Percentiles rank a stretch among this genome's conserved stretches.
These are phyloP conservation scores for Smithsoniella earleae DNA, from an alignment of 163 green algal genomes.

Conservation along the genomic window DNA sequence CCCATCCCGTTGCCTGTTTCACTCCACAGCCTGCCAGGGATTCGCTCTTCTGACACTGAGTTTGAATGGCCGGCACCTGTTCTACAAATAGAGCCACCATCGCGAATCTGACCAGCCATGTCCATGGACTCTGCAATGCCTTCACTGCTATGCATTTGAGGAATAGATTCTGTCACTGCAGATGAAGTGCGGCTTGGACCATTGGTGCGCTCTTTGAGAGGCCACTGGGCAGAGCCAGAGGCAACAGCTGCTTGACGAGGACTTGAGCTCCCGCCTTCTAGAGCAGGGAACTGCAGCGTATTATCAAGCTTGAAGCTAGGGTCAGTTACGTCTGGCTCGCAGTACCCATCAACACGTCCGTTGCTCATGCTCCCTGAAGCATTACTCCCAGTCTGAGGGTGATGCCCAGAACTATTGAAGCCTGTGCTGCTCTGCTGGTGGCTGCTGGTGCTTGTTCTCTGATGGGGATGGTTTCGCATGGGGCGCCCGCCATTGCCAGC, in stretches of 20 bases:
- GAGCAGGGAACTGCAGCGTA: constrained; percentile 15
- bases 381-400: too few species aligned
- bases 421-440: neutral
- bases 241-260: neutral
- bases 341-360: neutral
- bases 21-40: neutral
- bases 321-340: neutral
- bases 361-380: neutral
- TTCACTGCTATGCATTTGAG: neutral
- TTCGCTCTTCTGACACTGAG: too few species aligned
- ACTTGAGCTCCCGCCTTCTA: neutral
- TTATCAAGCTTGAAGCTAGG: constrained; percentile 15
- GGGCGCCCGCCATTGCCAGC: neutral
- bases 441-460: neutral
- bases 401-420: neutral
- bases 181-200: neutral
- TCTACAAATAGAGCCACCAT: neutral
- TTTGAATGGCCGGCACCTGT: too few species aligned
- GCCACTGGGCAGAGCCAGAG: constrained; percentile 1
- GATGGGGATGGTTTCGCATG: neutral
- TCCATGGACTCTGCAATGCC: neutral
- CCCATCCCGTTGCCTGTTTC: neutral
- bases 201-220: neutral
- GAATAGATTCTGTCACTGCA: neutral
- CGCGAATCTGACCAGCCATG: neutral